phyloP scores from a whole-genome alignment of 208 protist genomes.

The Wallacemonas sp. region DNA sequence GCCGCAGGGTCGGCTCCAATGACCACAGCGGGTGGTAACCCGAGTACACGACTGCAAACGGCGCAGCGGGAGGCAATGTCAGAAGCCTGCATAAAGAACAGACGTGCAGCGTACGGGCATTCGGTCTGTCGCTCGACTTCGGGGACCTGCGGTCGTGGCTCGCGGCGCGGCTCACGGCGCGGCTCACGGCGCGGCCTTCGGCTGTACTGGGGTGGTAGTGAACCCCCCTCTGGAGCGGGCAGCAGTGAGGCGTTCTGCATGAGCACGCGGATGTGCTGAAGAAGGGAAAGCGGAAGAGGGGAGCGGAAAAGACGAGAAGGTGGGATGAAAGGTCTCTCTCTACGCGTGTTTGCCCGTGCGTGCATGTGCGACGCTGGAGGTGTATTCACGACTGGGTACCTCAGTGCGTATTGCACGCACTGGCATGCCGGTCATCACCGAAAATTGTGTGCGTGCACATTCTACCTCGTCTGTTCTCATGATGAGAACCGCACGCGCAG shows the following conservation, averaged over 20 bases:
- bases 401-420: no score
- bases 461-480: no score
- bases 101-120: slow-evolving; percentile 46
- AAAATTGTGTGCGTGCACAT: no score
- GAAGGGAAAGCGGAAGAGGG: not conserved
- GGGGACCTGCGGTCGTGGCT: not conserved
- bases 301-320: slow-evolving; percentile 3
- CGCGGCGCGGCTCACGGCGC: not conserved
- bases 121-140: slow-evolving; percentile 21
- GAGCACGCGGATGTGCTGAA: not conserved
- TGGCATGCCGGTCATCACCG: no score
- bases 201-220: no score
- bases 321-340: no score
- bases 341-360: no score
- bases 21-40: slow-evolving; percentile 15
- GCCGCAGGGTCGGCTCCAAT: slow-evolving; percentile 24
- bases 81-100: slow-evolving; percentile 23
- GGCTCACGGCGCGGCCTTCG: no score
- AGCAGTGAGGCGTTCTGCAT: not conserved
- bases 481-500: no score
- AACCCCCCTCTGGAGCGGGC: no score
- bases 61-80: slow-evolving; percentile 8
- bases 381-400: no score
- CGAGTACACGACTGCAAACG: slow-evolving; percentile 17
- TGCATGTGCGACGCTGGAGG: no score